phyloP scores from a whole-genome alignment of 306 rosid genomes.

The Canavalia ensiformis region DNA sequence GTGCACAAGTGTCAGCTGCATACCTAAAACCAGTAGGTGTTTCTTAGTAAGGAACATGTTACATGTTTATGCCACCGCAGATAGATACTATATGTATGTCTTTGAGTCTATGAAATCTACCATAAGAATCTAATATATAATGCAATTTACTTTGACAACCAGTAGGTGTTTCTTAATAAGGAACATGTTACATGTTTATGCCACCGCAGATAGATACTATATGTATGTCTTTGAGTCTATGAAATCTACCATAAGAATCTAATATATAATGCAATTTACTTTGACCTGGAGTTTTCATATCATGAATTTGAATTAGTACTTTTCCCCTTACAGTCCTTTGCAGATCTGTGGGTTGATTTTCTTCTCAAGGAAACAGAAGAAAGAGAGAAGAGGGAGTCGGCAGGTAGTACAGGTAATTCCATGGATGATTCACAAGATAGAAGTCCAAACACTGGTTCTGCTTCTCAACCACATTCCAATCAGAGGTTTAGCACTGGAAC shows the following conservation, averaged over 20 bases:
- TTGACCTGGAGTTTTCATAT: constrained; percentile 3
- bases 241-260: not conserved
- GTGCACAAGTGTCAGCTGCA: not conserved
- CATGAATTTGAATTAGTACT: constrained; percentile 23
- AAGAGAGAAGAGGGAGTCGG: constrained; percentile 77
- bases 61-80: not conserved
- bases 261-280: not conserved
- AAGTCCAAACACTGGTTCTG: constrained; percentile 37
- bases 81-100: not conserved
- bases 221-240: not conserved
- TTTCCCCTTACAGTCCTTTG: constrained; percentile 79
- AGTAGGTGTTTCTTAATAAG: not conserved
- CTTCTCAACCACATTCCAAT: constrained; percentile 47
- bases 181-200: not conserved
- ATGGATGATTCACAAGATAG: constrained; percentile 58
- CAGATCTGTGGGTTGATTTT: constrained; percentile 99
- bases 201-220: not conserved
- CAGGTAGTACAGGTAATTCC: constrained; percentile 53
- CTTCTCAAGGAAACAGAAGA: constrained; percentile 94
- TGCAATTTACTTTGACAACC: not conserved
- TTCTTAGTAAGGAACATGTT: constrained; percentile 15
- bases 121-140: not conserved
- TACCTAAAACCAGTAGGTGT: not conserved
- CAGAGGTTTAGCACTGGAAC: constrained; percentile 54
- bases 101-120: not conserved